Evolutionary conservation across 2,329 filamentous ascomycete genomes (phyloP).

Genomic region (Graphilbum ipis-grandicollis): DNA sequence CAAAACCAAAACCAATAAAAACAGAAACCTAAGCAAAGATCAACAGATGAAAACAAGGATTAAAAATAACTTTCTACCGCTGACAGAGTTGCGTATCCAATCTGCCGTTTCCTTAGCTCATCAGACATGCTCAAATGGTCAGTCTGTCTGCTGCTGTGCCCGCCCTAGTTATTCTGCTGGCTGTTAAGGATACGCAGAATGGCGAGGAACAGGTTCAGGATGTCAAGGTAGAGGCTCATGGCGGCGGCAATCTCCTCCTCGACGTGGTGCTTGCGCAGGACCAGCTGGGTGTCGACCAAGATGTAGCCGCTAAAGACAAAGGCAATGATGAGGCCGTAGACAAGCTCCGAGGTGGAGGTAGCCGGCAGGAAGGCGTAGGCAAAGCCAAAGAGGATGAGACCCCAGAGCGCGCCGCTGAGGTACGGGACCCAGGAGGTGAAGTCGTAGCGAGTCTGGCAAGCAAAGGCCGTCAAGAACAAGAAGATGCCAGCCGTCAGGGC

Average conservation of each 20-base stretch:
- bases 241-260: conserved; percentile 95
- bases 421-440: conserved; percentile 97
- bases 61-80: too few species aligned
- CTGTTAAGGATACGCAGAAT: conserved; percentile 94
- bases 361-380: conserved; percentile 80
- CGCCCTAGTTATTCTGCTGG: conserved; percentile 69
- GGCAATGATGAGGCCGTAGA: conserved; percentile 67
- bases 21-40: too few species aligned
- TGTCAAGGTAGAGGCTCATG: conserved; percentile 87
- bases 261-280: conserved; percentile 90
- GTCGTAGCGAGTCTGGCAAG: conserved; percentile 95
- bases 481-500: conserved; percentile 76
- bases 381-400: conserved; percentile 80
- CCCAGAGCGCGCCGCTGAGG: conserved; percentile 80
- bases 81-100: too few species aligned
- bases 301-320: conserved; percentile 92
- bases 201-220: conserved; percentile 92
- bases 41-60: too few species aligned
- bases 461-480: conserved; percentile 66
- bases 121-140: too few species aligned
- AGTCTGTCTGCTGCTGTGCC: not conserved
- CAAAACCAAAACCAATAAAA: too few species aligned
- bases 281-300: conserved; percentile 85
- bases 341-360: conserved; percentile 64
- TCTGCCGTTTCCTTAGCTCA: too few species aligned